Evolutionary conservation across 2,329 filamentous ascomycete species (phyloP), one percentile per base, ranked within the genome.

Genomic region (Cryphonectria japonica): DNA sequence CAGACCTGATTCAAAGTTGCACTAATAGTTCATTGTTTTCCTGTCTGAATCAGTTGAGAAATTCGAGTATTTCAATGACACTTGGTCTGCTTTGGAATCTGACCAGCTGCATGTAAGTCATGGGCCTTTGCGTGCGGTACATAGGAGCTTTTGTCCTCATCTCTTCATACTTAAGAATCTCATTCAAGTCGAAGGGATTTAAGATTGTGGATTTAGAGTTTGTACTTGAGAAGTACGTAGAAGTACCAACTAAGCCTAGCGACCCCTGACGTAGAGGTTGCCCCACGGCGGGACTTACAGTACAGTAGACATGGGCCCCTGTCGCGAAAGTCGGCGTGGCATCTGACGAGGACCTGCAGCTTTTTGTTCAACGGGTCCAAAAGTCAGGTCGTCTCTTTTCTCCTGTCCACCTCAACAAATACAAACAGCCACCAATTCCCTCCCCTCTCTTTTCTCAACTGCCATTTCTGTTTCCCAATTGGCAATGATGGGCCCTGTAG

Each of bases 401-500:
- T 11, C 46, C 46, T n/a, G 1, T 13, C 22, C 22, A 9, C 52
- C 41, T 50, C n/a, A 32, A 64, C 37, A 32, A n/a, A n/a, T 13
- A 65, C 41, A 16, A 19, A 14, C 3, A 19, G 13, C 6, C 43
- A 66, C 19, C 67, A 41, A n/a, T 41, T 13, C 8, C 29, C 26
- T n/a, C 37, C 4, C 32, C 5, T n/a, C 43, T 8, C 39, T 57
- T 1, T 29, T 32, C 43, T 29, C 57, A 54, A 52, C n/a, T 70
- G 39, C 66, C 70, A 66, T 62, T 67, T 60, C 60, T 32, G 16
- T 19, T 37, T 32, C 32, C 32, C 68, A 41, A 66, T 67, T 57
- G 71, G 69, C 69, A 71, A 73, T 71, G 70, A 72, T 60, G 72
- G 68, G 70, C 70, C 70, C 71, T 72, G 70, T 70, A 67, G 72